Base-by-base conservation (phyloP, 495 filamentous ascomycete genomes). In the Podospora anserina region DNA sequence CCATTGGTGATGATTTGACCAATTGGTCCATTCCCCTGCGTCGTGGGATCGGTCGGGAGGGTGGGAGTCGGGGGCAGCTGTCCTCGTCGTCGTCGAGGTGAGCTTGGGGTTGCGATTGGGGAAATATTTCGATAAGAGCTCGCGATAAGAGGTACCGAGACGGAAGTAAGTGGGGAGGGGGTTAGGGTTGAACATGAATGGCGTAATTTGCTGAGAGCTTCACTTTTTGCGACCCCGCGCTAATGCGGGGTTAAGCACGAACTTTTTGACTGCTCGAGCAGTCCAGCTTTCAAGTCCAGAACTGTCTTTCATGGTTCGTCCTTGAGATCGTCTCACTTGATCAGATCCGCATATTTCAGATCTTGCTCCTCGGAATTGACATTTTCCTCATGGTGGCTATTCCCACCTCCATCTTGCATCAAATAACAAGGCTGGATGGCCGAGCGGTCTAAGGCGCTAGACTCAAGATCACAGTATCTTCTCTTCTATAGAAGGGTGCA, bases 371-470 rank as follows among this genome's bases (percentile, higher is more conserved):
- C 30, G 4, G 30, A 7, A 7, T 32, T 32, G 30, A 0, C 7
- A 32, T 32, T 7, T 6, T 32, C 30, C 4, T 32, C 30, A 32
- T 32, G 30, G 30, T 32, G 39, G 5, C 39, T 13, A 13, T 11
- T 49, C 1, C 9, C 15, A 13, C 6, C 39, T 9, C 1, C 9
- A 11, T 13, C 0, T 16, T 49, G 1, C 39, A 49, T 13, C 15
- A 49, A 49, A 13, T 49, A 49, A 49, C 39, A 49, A 49, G 72
- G 72, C 72, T 75, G 72, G 72, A 66, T 76, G 74, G 72, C 74
- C 74, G 74, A 76, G 74, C 68, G 72, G 74, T 74, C 72, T 76
- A 76, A 76, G 74, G 74, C 72, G 74, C 61, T 70, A 75, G 71
- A 76, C 75, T 76, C 75, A 76, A 76, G 75, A 69, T 64, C n/a